A percentile compares a stretch with the other conserved stretches of the same genome.
These are phyloP conservation scores for Candida chilensis DNA, from an alignment of 805 yeast genomes.

Conservation along the genomic window DNA sequence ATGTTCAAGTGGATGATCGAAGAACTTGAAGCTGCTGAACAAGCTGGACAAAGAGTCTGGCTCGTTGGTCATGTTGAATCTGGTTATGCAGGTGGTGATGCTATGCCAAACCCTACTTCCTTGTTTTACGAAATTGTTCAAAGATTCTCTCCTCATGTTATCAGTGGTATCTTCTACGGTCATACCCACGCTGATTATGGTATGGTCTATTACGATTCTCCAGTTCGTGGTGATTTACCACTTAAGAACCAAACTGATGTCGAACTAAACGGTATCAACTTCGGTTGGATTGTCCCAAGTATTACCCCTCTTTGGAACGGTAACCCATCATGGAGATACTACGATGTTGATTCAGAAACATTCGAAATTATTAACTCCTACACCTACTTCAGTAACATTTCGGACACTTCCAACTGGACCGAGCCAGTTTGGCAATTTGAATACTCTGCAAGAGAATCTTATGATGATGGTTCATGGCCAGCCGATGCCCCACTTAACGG, in stretches of 20 bases:
- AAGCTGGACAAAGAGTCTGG: slow-evolving; percentile 4
- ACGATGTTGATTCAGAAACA: slow-evolving; percentile 3
- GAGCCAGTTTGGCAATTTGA: slow-evolving; percentile 4
- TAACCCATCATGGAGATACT: slow-evolving; percentile 5
- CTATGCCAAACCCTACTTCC: slow-evolving; percentile 2
- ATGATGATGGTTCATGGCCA: slow-evolving; percentile 46
- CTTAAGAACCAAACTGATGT: slow-evolving; percentile 4
- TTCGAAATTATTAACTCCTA: slow-evolving; percentile 2
- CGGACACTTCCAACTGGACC: slow-evolving; percentile 1
- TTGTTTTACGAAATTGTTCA: slow-evolving; percentile 2
- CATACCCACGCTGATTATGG: slow-evolving; percentile 2
- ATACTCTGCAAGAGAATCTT: slow-evolving; percentile 3
- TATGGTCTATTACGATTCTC: slow-evolving; percentile 1
- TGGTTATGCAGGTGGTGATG: not conserved
- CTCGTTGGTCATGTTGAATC: slow-evolving; percentile 3
- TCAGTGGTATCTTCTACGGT: slow-evolving; percentile 5
- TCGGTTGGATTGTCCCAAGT: slow-evolving; percentile 4
- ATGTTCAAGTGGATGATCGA: slow-evolving; percentile 3
- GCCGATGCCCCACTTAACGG: slow-evolving; percentile 50
- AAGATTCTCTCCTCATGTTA: slow-evolving; percentile 4
- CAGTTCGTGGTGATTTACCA: too few species aligned
- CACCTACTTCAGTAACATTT: slow-evolving; percentile 4
- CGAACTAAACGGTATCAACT: slow-evolving; percentile 2
- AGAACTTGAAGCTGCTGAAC: slow-evolving; percentile 4
- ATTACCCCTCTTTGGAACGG: slow-evolving; percentile 3